Base-by-base conservation (phyloP, 345 rosid genomes). In the Laguncularia racemosa region DNA sequence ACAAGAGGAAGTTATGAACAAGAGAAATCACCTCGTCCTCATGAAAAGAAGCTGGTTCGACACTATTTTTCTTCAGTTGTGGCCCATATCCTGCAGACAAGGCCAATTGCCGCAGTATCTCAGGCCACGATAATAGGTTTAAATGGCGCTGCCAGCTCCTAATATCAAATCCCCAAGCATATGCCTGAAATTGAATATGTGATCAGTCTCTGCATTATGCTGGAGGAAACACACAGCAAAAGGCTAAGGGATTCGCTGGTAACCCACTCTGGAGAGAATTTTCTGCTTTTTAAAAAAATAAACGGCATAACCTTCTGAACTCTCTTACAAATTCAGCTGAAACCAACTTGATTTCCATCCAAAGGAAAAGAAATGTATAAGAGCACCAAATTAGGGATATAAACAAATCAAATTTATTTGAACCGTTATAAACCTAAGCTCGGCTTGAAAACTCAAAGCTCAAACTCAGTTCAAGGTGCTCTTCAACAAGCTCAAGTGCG, bases 151-250 rank as follows among this genome's bases (percentile, higher is more conserved):
- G 83, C 97, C 97, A 91, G 66, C 80, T 83, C 57, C 76, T 73
- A 60, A 87, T 77, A 69, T 85, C 89, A 70, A 87, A 91, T n/a
- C 97, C 96, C 97, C 97, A 91, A 44, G 87, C 76, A 67, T 80
- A 87, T 46, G 96, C 97, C 96, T 91, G 65, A 57, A 33, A 65
- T 14, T 48, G 48, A 60, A 56, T 20, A 16, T 14, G 20, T 7
- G 45, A 53, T 43, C 13, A 59, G 16, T 20, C 40, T 26, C 20
- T 56, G 14, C 26, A 9, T 56, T 18, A 20, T 16, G 50, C 8
- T 40, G 7, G 12, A 44, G 23, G 14, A 56, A 49, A 45, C 54
- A 46, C 56, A 44, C 40, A 21, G 48, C 40, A 57, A 50, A 55
- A 38, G 58, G 15, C 40, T 33, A 33, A 33, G 11, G 11, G 11